phyloP scores from a whole-genome alignment of 352 stramenopile genomes.

The Phytophthora rubi region DNA sequence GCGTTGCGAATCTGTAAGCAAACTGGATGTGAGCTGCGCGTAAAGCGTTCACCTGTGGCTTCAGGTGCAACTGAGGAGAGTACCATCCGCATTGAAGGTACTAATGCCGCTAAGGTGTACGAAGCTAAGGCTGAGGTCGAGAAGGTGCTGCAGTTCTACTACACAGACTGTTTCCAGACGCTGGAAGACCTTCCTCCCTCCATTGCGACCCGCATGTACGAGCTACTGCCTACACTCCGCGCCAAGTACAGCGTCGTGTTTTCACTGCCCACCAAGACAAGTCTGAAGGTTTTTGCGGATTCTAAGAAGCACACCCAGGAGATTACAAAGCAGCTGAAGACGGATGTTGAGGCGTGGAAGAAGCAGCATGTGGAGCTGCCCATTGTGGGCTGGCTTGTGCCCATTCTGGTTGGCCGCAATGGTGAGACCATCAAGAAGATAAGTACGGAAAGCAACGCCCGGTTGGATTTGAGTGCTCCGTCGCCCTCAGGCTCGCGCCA shows the following conservation, averaged over 20 bases:
- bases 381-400: slow-evolving; percentile 69
- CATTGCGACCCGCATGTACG: slow-evolving; percentile 67
- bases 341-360: slow-evolving; percentile 64
- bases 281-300: slow-evolving; percentile 73
- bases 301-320: slow-evolving; percentile 55
- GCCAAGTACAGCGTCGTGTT: slow-evolving; percentile 68
- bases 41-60: slow-evolving; percentile 46
- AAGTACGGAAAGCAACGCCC: slow-evolving; percentile 59
- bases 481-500: slow-evolving; percentile 28
- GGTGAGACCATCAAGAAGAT: slow-evolving; percentile 85
- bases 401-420: slow-evolving; percentile 74
- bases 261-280: slow-evolving; percentile 59
- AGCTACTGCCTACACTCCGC: slow-evolving; percentile 60
- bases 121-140: slow-evolving; percentile 75
- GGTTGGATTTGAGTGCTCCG: slow-evolving; percentile 57
- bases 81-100: slow-evolving; percentile 71
- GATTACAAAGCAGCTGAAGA: slow-evolving; percentile 52
- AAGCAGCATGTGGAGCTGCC: slow-evolving; percentile 74
- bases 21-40: slow-evolving; percentile 76
- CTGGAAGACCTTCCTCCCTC: slow-evolving; percentile 54
- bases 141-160: slow-evolving; percentile 84
- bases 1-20: slow-evolving; percentile 75
- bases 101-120: slow-evolving; percentile 67
- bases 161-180: slow-evolving; percentile 58
- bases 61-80: slow-evolving; percentile 38